These are phyloP conservation scores for Aspergillus luchuensis DNA, from an alignment of 2,329 filamentous ascomycete genomes.

Conservation along the genomic window DNA sequence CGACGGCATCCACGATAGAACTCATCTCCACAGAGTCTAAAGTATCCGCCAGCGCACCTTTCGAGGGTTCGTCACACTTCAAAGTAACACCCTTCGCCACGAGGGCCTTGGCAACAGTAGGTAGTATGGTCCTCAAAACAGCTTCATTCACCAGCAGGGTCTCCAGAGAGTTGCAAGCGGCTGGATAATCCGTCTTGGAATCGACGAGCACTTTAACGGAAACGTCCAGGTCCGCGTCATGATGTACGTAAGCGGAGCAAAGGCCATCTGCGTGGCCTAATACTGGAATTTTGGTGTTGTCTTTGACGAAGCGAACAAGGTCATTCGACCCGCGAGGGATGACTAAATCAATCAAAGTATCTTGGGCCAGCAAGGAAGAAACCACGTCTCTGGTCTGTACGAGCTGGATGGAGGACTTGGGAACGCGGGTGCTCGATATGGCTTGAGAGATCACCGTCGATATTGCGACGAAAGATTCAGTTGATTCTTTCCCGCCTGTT, in stretches of 20 bases:
- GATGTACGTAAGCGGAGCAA: slow-evolving; percentile 82
- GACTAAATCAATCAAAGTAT: slow-evolving; percentile 88
- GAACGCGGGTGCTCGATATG: slow-evolving; percentile 71
- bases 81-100: slow-evolving; percentile 76
- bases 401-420: slow-evolving; percentile 85
- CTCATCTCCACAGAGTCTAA: slow-evolving; percentile 48
- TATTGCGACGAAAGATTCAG: slow-evolving; percentile 91
- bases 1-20: slow-evolving; percentile 65
- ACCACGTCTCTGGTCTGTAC: slow-evolving; percentile 92
- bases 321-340: slow-evolving; percentile 92
- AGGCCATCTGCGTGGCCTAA: slow-evolving; percentile 94
- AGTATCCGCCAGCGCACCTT: slow-evolving; percentile 59
- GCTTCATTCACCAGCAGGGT: slow-evolving; percentile 81
- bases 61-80: slow-evolving; percentile 73
- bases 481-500: slow-evolving; percentile 86
- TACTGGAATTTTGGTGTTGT: slow-evolving; percentile 89
- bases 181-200: slow-evolving; percentile 91
- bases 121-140: slow-evolving; percentile 68
- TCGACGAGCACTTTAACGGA: slow-evolving; percentile 79
- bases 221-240: slow-evolving; percentile 71
- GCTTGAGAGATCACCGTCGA: slow-evolving; percentile 80
- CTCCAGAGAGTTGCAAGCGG: slow-evolving; percentile 93
- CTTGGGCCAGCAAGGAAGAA: slow-evolving; percentile 79
- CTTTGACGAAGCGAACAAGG: slow-evolving; percentile 85
- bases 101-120: slow-evolving; percentile 72